A percentile compares a stretch with the other conserved stretches of the same genome.
phyloP scores from a whole-genome alignment of 2,329 filamentous ascomycete genomes.

The Cryphonectria japonica region DNA sequence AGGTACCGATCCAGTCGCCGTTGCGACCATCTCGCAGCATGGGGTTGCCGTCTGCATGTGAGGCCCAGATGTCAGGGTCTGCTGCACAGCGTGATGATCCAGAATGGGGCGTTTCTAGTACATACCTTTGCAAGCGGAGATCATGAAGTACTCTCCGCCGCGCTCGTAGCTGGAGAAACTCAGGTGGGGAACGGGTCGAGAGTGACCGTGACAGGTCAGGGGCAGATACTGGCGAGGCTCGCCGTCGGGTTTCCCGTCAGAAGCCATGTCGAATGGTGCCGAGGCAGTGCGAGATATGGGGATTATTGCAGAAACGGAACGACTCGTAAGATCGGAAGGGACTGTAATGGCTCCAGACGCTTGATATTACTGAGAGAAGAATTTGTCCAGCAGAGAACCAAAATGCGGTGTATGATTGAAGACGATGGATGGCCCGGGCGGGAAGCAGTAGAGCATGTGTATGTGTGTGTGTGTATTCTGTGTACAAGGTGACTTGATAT shows the following conservation, averaged over 20 bases:
- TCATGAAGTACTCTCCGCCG: constrained; percentile 85
- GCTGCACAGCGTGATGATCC: not conserved
- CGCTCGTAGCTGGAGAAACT: constrained; percentile 84
- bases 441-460: not conserved
- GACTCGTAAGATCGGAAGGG: constrained; percentile 29
- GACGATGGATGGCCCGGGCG: not conserved
- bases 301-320: not conserved
- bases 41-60: constrained; percentile 81
- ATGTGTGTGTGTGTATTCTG: not conserved
- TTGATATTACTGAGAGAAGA: constrained; percentile 9
- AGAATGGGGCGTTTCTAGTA: constrained; percentile 7
- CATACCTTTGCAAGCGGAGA: constrained; percentile 87
- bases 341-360: constrained; percentile 15
- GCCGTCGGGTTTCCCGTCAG: constrained; percentile 29
- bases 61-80: constrained; percentile 7
- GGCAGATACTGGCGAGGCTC: constrained; percentile 70
- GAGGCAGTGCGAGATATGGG: not conserved
- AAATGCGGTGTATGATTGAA: constrained; percentile 27
- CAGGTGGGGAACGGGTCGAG: constrained; percentile 87
- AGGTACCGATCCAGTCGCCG: constrained; percentile 97
- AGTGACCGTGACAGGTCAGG: constrained; percentile 92
- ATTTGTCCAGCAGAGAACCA: constrained; percentile 18
- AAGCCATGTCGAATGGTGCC: constrained; percentile 34
- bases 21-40: constrained; percentile 97
- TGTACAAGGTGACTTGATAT: not conserved